phyloP scores from a whole-genome alignment of 2,329 filamentous ascomycete species.

The Dothiorella sarmentorum region DNA sequence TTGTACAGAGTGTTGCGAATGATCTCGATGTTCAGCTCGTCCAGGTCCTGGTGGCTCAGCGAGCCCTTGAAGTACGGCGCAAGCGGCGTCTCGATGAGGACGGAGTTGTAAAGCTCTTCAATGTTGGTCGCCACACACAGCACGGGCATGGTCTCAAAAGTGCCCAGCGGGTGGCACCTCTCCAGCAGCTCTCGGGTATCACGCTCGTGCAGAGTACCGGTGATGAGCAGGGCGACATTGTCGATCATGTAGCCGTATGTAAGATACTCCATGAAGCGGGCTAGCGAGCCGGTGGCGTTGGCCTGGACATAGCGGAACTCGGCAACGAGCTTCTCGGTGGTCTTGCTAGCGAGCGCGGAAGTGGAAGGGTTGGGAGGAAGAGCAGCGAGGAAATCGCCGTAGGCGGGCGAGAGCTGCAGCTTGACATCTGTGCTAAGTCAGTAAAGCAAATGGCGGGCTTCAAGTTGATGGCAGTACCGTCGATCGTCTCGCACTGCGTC shows the following conservation, averaged over 20 bases:
- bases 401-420: conserved; percentile 91
- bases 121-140: conserved; percentile 98
- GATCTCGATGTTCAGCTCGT: conserved; percentile 99
- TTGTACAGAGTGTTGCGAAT: conserved; percentile 98
- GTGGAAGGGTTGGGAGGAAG: conserved; percentile 96
- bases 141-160: conserved; percentile 99
- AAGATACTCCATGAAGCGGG: conserved; percentile 95
- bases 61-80: conserved; percentile 97
- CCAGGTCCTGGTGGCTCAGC: conserved; percentile 90
- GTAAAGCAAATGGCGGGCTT: not conserved
- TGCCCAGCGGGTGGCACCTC: conserved; percentile 92
- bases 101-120: conserved; percentile 97
- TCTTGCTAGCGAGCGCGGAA: conserved; percentile 88
- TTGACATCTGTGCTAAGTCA: conserved; percentile 72
- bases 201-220: conserved; percentile 92
- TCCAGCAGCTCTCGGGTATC: conserved; percentile 94
- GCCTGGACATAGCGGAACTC: conserved; percentile 96
- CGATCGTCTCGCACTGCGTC: conserved; percentile 95
- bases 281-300: conserved; percentile 85
- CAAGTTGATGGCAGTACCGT: conserved; percentile 60
- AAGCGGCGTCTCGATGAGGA: conserved; percentile 92
- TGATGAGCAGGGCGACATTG: conserved; percentile 96
- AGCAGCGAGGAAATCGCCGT: conserved; percentile 92
- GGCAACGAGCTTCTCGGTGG: conserved; percentile 95
- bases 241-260: conserved; percentile 99